Percentiles rank a stretch among this genome's conserved stretches.
Conservation (phyloP, 2,329 filamentous ascomycete genomes). For the Penicillium crustosum region DNA sequence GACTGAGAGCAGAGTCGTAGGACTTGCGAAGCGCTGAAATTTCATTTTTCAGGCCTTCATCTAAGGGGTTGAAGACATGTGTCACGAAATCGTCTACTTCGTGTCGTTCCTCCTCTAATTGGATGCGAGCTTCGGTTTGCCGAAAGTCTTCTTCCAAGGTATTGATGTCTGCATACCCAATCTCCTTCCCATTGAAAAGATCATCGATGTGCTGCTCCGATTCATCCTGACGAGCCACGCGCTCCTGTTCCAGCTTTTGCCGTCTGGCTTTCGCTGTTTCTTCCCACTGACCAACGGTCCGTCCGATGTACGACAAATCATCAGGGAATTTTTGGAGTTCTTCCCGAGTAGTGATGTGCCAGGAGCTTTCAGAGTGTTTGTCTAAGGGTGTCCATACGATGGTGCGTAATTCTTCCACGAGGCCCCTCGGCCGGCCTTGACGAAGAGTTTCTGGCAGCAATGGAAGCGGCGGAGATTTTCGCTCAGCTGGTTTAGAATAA, state of each 20-base stretch:
- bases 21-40: conserved; percentile 50
- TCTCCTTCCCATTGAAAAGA: conserved; percentile 57
- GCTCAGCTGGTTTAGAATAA: conserved; percentile 34
- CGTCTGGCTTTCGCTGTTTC: conserved; percentile 45
- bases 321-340: conserved; percentile 39
- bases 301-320: conserved; percentile 47
- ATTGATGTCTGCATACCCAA: conserved; percentile 59
- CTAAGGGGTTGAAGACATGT: conserved; percentile 53
- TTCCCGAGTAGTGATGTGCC: conserved; percentile 34
- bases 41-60: conserved; percentile 50
- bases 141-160: conserved; percentile 57
- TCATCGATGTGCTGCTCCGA: conserved; percentile 54
- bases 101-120: conserved; percentile 53
- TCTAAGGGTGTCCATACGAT: conserved; percentile 37
- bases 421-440: conserved; percentile 26
- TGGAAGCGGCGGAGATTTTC: conserved; percentile 27
- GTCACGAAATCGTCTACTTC: conserved; percentile 54
- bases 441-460: conserved; percentile 35
- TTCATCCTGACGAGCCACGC: conserved; percentile 52
- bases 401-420: conserved; percentile 38
- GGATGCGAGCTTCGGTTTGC: conserved; percentile 51
- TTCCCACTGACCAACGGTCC: conserved; percentile 49
- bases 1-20: conserved; percentile 46
- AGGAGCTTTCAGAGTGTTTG: conserved; percentile 36
- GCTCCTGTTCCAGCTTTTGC: conserved; percentile 49